Percentiles rank a stretch among this genome's conserved stretches.
Conservation (phyloP, 306 rosid genomes). For the Abrus precatorius region DNA sequence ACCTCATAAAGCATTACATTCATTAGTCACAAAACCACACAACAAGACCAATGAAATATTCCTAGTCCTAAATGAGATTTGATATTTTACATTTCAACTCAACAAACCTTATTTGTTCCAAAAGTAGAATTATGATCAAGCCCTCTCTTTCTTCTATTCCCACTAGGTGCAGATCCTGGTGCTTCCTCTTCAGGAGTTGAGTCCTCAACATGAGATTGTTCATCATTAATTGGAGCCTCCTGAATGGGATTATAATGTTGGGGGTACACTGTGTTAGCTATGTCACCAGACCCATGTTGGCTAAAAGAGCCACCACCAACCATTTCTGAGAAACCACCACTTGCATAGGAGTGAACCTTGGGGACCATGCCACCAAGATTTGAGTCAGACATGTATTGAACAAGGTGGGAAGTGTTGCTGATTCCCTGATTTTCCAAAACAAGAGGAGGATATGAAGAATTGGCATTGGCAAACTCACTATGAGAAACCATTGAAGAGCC, state of each 20-base stretch:
- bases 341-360: slow-evolving; percentile 75
- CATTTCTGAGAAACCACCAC: slow-evolving; percentile 81
- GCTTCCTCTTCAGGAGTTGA: slow-evolving; percentile 64
- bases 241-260: slow-evolving; percentile 61
- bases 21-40: slow-evolving; percentile 37
- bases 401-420: slow-evolving; percentile 68
- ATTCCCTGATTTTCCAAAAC: slow-evolving; percentile 74
- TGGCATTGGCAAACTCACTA: slow-evolving; percentile 60
- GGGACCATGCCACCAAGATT: slow-evolving; percentile 69
- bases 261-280: slow-evolving; percentile 61
- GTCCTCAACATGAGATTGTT: slow-evolving; percentile 65
- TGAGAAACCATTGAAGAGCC: slow-evolving; percentile 78
- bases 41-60: slow-evolving; percentile 33
- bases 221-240: slow-evolving; percentile 58
- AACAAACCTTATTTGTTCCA: slow-evolving; percentile 76
- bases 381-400: slow-evolving; percentile 82
- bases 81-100: background rate
- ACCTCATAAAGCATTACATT: slow-evolving; percentile 47
- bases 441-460: slow-evolving; percentile 62
- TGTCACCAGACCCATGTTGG: slow-evolving; percentile 64
- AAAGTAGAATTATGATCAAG: slow-evolving; percentile 65
- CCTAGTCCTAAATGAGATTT: slow-evolving; percentile 37
- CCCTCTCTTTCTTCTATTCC: slow-evolving; percentile 76
- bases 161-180: slow-evolving; percentile 69
- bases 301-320: slow-evolving; percentile 62